Evolutionary conservation across 345 rosid genomes (phyloP), one percentile per base, ranked within the genome.

Genomic region (Xanthoceras sorbifolium): DNA sequence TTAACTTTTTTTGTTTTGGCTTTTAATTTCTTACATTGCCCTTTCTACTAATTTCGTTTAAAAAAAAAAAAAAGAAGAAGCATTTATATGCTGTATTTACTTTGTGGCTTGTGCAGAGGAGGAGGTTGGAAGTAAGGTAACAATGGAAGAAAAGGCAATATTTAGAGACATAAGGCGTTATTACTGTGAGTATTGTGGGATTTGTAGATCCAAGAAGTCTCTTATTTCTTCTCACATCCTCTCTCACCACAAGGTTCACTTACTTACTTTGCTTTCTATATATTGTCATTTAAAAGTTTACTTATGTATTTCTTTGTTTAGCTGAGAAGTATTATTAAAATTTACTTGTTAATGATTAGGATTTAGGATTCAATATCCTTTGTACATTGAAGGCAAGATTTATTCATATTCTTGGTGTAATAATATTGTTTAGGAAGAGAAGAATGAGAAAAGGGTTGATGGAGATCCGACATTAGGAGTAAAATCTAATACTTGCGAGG

Each of bases 121-220:
- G n/a, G n/a, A n/a, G n/a, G n/a, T n/a, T n/a, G n/a, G n/a, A n/a
- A n/a, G n/a, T n/a, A 29, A 7, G 26, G 40, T 0, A 80, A 73
- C 32, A 42, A n/a, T 54, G 60, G n/a, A 54, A 1, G 61, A 71
- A 20, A 66, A 64, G 12, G 50, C 87, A 1, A 79, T 74, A 25
- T 85, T 75, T 36, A 86, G 85, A 66, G 97, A 95, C 67, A 83
- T 87, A 52, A 77, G 97, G 22, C 93, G 91, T 0, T 92, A 93
- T 80, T 87, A 78, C 60, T 95, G 99, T 68, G 84, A 95, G 28
- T 90, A 81, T 76, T 95, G 98, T 15, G 98, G 99, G 28, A 87
- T 93, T 79, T 90, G 90, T 84, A 86, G 97, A 84, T 95, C 98
- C 34, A 93, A 95, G 81, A 95, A 87, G 81, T 77, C 91, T 64